Percentiles rank a stretch among this genome's conserved stretches.
phyloP scores from a whole-genome alignment of 257 asterid genomes.

The Galeopsis tetrahit region DNA sequence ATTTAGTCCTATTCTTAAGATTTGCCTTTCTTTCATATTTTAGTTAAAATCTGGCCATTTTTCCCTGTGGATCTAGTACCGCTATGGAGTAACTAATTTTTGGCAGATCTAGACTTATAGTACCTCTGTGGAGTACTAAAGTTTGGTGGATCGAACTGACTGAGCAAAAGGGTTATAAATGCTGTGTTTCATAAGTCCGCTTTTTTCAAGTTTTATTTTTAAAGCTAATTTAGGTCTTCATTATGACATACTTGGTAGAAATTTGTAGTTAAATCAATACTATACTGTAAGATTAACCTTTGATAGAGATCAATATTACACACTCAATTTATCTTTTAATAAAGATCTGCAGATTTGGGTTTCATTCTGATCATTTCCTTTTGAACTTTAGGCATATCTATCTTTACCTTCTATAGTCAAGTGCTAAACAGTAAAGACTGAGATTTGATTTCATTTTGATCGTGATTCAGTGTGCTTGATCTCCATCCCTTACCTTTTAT shows the following conservation, averaged over 20 bases:
- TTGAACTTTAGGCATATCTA: not conserved
- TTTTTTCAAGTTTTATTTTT: not conserved
- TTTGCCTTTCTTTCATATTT: not conserved
- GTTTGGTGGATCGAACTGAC: slow-evolving; percentile 16
- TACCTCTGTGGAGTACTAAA: not conserved
- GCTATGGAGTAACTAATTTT: not conserved
- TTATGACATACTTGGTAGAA: not conserved
- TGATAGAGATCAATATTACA: not conserved
- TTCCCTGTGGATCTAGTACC: slow-evolving; percentile 33
- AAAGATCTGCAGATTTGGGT: slow-evolving; percentile 16
- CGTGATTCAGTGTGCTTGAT: slow-evolving; percentile 23
- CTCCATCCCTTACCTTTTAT: not conserved
- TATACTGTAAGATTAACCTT: not conserved
- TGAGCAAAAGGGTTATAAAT: slow-evolving; percentile 12
- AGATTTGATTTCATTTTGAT: slow-evolving; percentile 7
- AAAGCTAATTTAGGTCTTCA: slow-evolving; percentile 16
- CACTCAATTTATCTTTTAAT: not conserved
- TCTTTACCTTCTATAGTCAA: not conserved
- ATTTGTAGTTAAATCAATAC: not conserved
- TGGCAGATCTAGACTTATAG: slow-evolving; percentile 7
- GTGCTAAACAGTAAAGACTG: not conserved
- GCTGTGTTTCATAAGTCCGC: slow-evolving; percentile 12
- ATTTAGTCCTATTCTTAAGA: slow-evolving; percentile 9
- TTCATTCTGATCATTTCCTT: not conserved
- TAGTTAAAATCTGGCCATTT: slow-evolving; percentile 9